phyloP scores from a whole-genome alignment of 495 filamentous ascomycete genomes.

The Xylaria nigripes region DNA sequence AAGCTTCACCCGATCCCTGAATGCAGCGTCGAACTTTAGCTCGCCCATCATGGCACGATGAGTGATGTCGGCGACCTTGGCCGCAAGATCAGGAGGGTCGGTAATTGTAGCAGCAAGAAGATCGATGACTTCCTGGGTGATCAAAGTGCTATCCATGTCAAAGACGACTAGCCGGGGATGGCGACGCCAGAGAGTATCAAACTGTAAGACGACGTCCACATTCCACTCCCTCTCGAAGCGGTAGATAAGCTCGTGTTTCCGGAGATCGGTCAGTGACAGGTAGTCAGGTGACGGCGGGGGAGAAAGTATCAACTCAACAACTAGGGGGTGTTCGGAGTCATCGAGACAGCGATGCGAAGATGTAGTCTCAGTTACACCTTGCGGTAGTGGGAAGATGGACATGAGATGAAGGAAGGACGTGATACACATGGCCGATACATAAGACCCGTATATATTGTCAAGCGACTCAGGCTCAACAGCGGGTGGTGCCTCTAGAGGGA shows the following conservation, averaged over 20 bases:
- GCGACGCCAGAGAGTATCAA: constrained; percentile 60
- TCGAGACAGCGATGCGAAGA: constrained; percentile 68
- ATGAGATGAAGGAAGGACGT: constrained; percentile 74
- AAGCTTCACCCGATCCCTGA: constrained; percentile 69
- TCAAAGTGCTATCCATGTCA: constrained; percentile 96
- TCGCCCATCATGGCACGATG: constrained; percentile 92
- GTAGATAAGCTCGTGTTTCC: constrained; percentile 73
- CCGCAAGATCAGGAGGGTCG: constrained; percentile 51
- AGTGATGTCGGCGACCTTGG: constrained; percentile 61
- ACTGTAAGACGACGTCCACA: constrained; percentile 68
- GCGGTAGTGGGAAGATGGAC: constrained; percentile 54
- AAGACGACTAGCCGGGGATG: constrained; percentile 82
- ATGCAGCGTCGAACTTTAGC: constrained; percentile 79
- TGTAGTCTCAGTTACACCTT: constrained; percentile 48
- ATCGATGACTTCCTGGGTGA: constrained; percentile 94
- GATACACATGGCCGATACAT: constrained; percentile 70
- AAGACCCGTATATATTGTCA: constrained; percentile 68
- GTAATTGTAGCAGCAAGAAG: constrained; percentile 72
- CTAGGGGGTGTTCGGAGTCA: constrained; percentile 47
- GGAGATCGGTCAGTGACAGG: constrained; percentile 57
- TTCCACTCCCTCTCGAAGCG: constrained; percentile 82
- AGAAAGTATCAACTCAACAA: constrained; percentile 64
- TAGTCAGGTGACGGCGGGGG: constrained; percentile 59
- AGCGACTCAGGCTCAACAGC: constrained; percentile 52
- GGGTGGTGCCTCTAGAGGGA: constrained; percentile 62